phyloP scores from a whole-genome alignment of 2,329 filamentous ascomycete genomes.

The Nannizziopsis barbatae region DNA sequence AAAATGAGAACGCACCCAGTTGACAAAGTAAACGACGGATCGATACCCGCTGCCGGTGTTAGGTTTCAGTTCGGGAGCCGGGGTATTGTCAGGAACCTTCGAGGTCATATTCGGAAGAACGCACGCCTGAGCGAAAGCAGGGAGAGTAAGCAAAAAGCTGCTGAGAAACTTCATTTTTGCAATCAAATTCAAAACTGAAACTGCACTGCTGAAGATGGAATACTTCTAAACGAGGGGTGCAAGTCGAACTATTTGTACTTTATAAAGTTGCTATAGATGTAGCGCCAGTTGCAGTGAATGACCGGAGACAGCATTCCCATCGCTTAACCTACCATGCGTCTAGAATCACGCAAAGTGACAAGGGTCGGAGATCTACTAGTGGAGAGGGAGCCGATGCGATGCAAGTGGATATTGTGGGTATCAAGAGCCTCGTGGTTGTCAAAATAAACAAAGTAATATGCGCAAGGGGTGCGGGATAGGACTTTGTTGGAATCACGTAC shows the following conservation, averaged over 20 bases:
- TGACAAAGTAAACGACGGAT: constrained; percentile 13
- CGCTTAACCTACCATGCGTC: constrained; percentile 1
- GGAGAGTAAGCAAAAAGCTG: constrained; percentile 3
- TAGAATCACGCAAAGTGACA: constrained; percentile 2
- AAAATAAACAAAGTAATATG: too few relatives aligned
- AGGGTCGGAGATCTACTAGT: neutral
- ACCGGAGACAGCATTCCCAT: neutral
- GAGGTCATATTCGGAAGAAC: neutral
- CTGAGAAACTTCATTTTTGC: neutral
- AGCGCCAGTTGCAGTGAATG: too few relatives aligned
- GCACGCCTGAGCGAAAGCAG: constrained; percentile 1
- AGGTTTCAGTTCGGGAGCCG: neutral
- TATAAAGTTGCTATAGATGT: neutral
- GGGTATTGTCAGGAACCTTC: neutral
- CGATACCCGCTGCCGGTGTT: constrained; percentile 3
- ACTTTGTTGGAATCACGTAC: neutral
- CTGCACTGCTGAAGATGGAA: neutral
- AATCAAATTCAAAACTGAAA: neutral
- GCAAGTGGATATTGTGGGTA: too few relatives aligned
- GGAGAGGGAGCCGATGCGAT: neutral
- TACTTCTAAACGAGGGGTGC: neutral
- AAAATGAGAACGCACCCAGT: constrained; percentile 10
- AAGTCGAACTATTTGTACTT: constrained; percentile 6
- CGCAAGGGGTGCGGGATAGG: too few relatives aligned
- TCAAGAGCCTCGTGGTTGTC: too few relatives aligned